Evolutionary conservation across 306 rosid genomes (phyloP).

Genomic region (Boehmeria nivea): DNA sequence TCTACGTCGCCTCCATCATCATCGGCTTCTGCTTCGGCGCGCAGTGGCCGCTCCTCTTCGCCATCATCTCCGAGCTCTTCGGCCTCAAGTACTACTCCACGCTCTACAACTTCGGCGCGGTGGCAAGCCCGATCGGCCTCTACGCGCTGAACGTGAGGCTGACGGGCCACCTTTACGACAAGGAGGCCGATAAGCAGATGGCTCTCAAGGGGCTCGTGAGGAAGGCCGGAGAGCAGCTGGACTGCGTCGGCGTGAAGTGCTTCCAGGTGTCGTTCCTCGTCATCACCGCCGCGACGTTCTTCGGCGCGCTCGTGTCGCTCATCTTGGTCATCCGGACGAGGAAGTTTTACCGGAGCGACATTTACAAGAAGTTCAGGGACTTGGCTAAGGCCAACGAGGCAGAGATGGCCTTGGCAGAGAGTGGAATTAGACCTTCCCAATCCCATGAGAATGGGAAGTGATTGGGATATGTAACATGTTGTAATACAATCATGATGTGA

Average conservation of each 20-base stretch:
- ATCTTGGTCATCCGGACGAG: slow-evolving; percentile 41
- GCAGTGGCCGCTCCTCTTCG: slow-evolving; percentile 74
- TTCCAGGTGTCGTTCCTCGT: slow-evolving; percentile 36
- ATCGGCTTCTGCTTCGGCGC: slow-evolving; percentile 83
- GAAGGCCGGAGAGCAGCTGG: slow-evolving; percentile 9
- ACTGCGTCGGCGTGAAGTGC: slow-evolving; percentile 32
- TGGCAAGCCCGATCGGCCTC: slow-evolving; percentile 56
- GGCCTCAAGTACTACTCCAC: slow-evolving; percentile 78
- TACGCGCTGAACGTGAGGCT: slow-evolving; percentile 37
- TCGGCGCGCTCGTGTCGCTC: slow-evolving; percentile 31
- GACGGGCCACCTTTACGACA: slow-evolving; percentile 39
- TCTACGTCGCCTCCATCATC: slow-evolving; percentile 45
- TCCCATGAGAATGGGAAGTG: background rate
- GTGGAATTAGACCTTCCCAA: slow-evolving; percentile 13
- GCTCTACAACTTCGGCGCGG: slow-evolving; percentile 64
- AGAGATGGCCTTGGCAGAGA: slow-evolving; percentile 13
- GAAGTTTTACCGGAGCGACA: slow-evolving; percentile 46
- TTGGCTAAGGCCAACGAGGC: background rate
- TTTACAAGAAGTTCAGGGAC: slow-evolving; percentile 38
- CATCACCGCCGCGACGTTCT: slow-evolving; percentile 31
- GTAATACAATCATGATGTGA: background rate
- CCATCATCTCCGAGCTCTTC: slow-evolving; percentile 73
- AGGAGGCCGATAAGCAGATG: slow-evolving; percentile 33
- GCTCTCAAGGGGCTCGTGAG: background rate
- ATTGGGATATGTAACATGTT: background rate